Percentiles rank a stretch among this genome's conserved stretches.
Conservation (phyloP, 2,329 filamentous ascomycete genomes). For the Cordyceps tenuipes region DNA sequence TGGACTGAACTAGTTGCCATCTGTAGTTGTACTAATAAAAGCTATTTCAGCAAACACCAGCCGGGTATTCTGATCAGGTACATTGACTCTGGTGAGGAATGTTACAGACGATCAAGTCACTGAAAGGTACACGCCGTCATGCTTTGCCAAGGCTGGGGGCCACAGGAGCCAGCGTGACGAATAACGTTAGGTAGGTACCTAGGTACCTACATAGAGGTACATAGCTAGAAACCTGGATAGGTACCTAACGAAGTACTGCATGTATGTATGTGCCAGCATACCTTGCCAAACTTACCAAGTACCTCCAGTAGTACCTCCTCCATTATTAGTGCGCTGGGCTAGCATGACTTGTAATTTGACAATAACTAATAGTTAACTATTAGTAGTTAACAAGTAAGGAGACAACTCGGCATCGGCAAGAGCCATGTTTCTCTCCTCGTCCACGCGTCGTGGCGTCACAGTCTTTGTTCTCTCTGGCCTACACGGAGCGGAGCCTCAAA, state of each 20-base stretch:
- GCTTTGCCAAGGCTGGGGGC: background rate
- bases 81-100: background rate
- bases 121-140: background rate
- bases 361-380: too few relatives aligned
- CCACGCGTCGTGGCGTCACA: slow-evolving; percentile 1
- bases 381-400: background rate
- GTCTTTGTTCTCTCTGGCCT: background rate
- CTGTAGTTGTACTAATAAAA: too few relatives aligned
- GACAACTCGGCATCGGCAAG: background rate
- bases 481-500: too few relatives aligned
- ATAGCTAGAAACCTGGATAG: background rate
- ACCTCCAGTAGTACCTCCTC: too few relatives aligned
- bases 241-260: too few relatives aligned
- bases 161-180: background rate
- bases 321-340: too few relatives aligned
- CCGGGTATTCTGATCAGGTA: background rate
- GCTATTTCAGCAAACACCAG: background rate
- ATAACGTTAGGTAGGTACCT: background rate
- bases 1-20: too few relatives aligned
- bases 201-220: background rate
- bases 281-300: too few relatives aligned
- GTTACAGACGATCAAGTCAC: background rate
- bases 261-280: too few relatives aligned
- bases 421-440: slow-evolving; percentile 3
- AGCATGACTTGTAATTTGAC: background rate